These are phyloP conservation scores for Aspergillus uvarum DNA, from an alignment of 2,329 filamentous ascomycete species.

Conservation along the genomic window DNA sequence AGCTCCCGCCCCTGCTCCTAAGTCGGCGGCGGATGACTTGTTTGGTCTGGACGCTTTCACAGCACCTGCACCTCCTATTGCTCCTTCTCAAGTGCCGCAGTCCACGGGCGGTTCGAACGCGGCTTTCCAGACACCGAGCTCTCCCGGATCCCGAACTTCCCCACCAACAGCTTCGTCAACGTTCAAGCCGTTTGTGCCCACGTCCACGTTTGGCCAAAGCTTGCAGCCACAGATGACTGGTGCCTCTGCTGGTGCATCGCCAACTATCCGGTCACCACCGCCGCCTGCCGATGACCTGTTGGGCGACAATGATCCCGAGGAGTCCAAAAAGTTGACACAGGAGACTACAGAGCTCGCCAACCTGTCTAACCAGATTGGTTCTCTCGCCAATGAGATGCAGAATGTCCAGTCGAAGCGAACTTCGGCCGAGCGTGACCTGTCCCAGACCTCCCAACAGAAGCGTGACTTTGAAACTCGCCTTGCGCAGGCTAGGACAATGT, in stretches of 20 bases:
- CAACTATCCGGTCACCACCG: constrained; percentile 42
- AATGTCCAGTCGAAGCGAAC: constrained; percentile 81
- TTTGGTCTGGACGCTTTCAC: constrained; percentile 82
- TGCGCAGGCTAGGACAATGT: constrained; percentile 79
- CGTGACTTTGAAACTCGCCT: constrained; percentile 88
- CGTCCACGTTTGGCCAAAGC: constrained; percentile 85
- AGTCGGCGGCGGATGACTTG: constrained; percentile 87
- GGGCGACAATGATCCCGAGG: constrained; percentile 84
- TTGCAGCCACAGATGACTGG: constrained; percentile 77
- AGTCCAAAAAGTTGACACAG: constrained; percentile 80
- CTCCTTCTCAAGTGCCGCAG: constrained; percentile 61
- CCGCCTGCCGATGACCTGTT: constrained; percentile 76
- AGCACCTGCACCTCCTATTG: constrained; percentile 51
- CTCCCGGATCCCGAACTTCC: constrained; percentile 42
- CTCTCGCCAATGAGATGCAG: constrained; percentile 89
- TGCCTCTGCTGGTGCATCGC: constrained; percentile 44
- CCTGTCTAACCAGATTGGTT: constrained; percentile 91
- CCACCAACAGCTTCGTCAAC: constrained; percentile 47
- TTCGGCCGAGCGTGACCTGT: constrained; percentile 77
- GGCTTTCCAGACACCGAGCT: constrained; percentile 57
- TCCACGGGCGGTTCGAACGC: constrained; percentile 70
- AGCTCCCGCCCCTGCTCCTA: constrained; percentile 56
- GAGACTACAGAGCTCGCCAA: constrained; percentile 94
- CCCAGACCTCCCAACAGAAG: constrained; percentile 80
- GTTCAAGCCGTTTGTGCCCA: constrained; percentile 90